Evolutionary conservation across 345 rosid species (phyloP), one percentile per base, ranked within the genome.

Genomic region (Dimocarpus longan): DNA sequence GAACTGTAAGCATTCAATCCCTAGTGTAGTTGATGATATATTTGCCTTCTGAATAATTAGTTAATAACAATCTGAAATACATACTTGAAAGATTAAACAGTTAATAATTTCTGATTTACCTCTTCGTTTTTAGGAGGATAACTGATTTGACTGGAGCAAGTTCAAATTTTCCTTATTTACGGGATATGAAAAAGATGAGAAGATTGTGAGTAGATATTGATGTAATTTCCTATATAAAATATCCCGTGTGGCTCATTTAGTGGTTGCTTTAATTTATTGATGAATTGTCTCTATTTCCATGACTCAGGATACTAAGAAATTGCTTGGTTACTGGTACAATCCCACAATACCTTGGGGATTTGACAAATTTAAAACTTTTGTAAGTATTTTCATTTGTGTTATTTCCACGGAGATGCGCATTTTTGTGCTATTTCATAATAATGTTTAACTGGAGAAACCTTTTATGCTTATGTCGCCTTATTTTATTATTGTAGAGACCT

Each of bases 291-390:
- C 63, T 37, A n/a, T 70, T 32, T 40, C 52, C 72, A n/a, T 81
- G 75, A 73, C 22, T 18, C 81, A 93, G 98, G 91, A 69, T 78
- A 76, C 75, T 94, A 70, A 87, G 95, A 57, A 94, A 86, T 68
- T 93, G 98, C 88, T 79, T 68, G 71, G 80, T 96, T 67, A 81
- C 40, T 5, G 94, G 82, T 68, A 18, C 44, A 42, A 90, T 96
- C 6, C 95, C 93, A n/a, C 39, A 21, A 1, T 80, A 80, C 81
- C 64, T 96, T 76, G 93, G 88, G 13, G 18, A 76, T 0, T 79
- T 88, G 90, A 57, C 52, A 76, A 0, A 0, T 0, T 73, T 93
- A 39, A 87, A 81, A 72, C 24, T 19, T 60, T 67, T 95, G 96
- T 93, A 88, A 89, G 97, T 91, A 44, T 59, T 5, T 71, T 42